These are phyloP conservation scores for Fusarium succisae DNA, from an alignment of 2,329 filamentous ascomycete genomes.

Conservation along the genomic window DNA sequence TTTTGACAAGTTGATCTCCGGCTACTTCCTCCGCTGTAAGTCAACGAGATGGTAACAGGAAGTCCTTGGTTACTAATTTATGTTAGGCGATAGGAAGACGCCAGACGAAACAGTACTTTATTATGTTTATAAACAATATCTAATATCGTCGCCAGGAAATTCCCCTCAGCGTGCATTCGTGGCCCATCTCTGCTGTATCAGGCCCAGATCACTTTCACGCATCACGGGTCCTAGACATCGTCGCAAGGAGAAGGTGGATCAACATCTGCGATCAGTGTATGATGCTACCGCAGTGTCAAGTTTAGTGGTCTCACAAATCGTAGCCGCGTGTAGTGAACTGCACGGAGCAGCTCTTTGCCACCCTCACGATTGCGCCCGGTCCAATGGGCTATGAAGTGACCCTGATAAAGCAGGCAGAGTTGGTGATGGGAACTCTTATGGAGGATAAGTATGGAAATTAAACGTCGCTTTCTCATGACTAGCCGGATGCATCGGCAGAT, in stretches of 20 bases:
- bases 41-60: not conserved
- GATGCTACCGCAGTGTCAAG: not conserved
- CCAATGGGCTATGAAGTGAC: not conserved
- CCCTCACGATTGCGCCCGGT: not conserved
- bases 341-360: not conserved
- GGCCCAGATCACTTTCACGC: not conserved
- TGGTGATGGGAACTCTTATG: not conserved
- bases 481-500: not conserved
- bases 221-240: not conserved
- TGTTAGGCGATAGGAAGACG: not conserved
- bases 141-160: rapidly evolving
- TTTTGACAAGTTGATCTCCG: too few relatives aligned
- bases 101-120: not conserved
- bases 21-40: not conserved
- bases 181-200: not conserved
- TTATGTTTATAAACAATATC: not conserved
- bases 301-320: too few relatives aligned
- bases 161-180: not conserved
- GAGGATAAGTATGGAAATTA: not conserved
- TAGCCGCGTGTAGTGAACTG: not conserved
- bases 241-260: not conserved
- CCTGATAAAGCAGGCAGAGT: not conserved
- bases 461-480: not conserved
- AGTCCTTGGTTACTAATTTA: not conserved
- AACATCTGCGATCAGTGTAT: too few relatives aligned